A percentile compares a stretch with the other conserved stretches of the same genome.
These are phyloP conservation scores for Ceratobasidium sp. DNA, from an alignment of 1,284 basidiomycete species.

Conservation along the genomic window DNA sequence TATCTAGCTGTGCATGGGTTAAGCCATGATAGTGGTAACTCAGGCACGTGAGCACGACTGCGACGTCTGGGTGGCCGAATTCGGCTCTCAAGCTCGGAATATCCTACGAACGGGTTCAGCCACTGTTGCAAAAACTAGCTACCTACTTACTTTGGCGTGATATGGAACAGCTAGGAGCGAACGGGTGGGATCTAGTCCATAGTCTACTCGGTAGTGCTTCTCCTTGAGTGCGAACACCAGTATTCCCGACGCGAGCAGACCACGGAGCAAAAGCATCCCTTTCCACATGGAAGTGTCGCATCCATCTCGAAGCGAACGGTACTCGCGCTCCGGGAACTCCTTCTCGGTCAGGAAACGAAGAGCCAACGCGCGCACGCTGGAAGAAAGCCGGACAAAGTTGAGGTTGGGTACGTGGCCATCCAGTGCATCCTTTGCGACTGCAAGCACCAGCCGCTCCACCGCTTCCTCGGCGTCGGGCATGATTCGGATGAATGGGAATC, in stretches of 20 bases:
- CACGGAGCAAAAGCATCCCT: conserved; percentile 61
- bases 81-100: conserved; percentile 65
- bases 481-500: conserved; percentile 59
- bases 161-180: conserved; percentile 68
- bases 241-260: conserved; percentile 62
- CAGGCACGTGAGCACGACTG: conserved; percentile 34
- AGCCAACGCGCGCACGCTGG: conserved; percentile 49
- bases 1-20: conserved; percentile 14
- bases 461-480: conserved; percentile 15
- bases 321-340: neutral
- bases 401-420: conserved; percentile 50
- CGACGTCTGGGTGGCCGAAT: conserved; percentile 61
- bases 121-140: neutral
- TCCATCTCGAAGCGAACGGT: neutral
- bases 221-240: conserved; percentile 61
- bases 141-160: conserved; percentile 58
- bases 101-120: conserved; percentile 61
- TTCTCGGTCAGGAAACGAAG: conserved; percentile 52
- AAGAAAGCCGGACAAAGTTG: conserved; percentile 45
- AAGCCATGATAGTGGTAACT: conserved; percentile 38
- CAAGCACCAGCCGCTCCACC: neutral
- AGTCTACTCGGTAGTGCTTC: conserved; percentile 68
- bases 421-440: conserved; percentile 52
- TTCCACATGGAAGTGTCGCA: conserved; percentile 53
- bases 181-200: conserved; percentile 63